Evolutionary conservation across 768 basidiomycete genomes (phyloP).

Genomic region (Tylopilus felleus): DNA sequence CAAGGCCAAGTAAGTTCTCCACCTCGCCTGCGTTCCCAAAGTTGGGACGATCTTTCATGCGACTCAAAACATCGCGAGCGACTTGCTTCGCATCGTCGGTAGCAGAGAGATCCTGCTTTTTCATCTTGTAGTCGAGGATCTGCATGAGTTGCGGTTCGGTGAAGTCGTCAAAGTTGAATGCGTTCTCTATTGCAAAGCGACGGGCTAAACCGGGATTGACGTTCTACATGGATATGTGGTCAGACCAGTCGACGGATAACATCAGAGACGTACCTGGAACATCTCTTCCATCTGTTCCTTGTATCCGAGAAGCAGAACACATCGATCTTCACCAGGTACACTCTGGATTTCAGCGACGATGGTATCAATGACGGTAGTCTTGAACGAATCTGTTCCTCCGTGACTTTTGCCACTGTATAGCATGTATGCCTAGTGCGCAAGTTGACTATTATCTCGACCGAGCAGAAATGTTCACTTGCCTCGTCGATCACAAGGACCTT

Average conservation of each 20-base stretch:
- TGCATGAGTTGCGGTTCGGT: conserved; percentile 47
- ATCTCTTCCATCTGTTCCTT: conserved; percentile 66
- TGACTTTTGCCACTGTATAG: conserved; percentile 44
- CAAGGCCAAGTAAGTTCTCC: conserved; percentile 53
- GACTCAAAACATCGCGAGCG: conserved; percentile 46
- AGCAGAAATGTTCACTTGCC: conserved; percentile 28
- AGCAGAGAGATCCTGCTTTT: conserved; percentile 53
- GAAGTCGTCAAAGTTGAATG: conserved; percentile 69
- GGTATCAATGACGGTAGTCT: conserved; percentile 70
- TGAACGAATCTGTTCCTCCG: conserved; percentile 45
- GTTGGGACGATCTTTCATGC: conserved; percentile 45
- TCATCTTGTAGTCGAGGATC: conserved; percentile 55
- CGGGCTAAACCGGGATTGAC: conserved; percentile 66
- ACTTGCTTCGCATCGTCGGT: conserved; percentile 54
- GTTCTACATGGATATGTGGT: conserved; percentile 39
- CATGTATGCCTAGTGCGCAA: conserved; percentile 35
- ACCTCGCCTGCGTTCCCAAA: conserved; percentile 67
- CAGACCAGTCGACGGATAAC: not conserved
- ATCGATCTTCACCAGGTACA: conserved; percentile 65
- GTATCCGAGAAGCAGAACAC: conserved; percentile 64
- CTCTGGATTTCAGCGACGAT: conserved; percentile 73
- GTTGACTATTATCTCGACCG: not conserved
- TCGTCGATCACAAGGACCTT: conserved; percentile 74
- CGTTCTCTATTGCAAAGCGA: conserved; percentile 65
- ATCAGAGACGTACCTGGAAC: conserved; percentile 53